Percentiles rank a stretch among this genome's conserved stretches.
Conservation (phyloP, 1,284 basidiomycete species). For the Naganishia liquefaciens region DNA sequence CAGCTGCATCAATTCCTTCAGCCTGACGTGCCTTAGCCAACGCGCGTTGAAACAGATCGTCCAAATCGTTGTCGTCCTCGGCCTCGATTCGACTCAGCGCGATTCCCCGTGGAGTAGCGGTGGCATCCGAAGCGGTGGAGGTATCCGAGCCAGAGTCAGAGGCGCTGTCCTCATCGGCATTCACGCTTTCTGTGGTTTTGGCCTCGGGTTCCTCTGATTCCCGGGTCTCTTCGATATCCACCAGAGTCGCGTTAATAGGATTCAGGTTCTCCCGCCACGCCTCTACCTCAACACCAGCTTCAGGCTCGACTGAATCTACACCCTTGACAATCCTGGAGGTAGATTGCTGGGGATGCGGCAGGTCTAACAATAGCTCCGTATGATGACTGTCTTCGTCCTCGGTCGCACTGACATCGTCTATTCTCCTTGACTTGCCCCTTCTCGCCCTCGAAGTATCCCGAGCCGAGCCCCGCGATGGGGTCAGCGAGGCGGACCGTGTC, state of each 20-base stretch:
- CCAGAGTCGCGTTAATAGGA: constrained; percentile 3
- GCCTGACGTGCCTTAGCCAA: constrained; percentile 58
- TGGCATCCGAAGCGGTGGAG: constrained; percentile 17
- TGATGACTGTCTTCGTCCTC: constrained; percentile 22
- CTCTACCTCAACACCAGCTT: constrained; percentile 1
- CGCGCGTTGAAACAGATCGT: constrained; percentile 65
- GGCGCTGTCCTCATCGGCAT: neutral
- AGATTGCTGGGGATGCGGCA: neutral
- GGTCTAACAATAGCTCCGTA: neutral
- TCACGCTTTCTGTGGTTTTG: neutral
- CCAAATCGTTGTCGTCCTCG: constrained; percentile 60
- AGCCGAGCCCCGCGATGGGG: constrained; percentile 7
- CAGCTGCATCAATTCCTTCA: constrained; percentile 35
- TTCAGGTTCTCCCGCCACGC: constrained; percentile 21
- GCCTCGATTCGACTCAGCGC: constrained; percentile 21
- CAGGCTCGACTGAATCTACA: neutral
- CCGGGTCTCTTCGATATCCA: neutral
- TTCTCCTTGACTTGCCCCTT: constrained; percentile 15
- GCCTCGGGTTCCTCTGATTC: neutral
- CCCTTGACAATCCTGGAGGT: neutral
- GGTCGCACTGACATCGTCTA: constrained; percentile 12
- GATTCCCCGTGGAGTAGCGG: constrained; percentile 3
- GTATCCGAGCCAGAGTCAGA: constrained; percentile 8
- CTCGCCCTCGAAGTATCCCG: neutral
- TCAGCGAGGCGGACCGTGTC: constrained; percentile 7